These are phyloP conservation scores for Phytopythium oedochilum DNA, from an alignment of 352 stramenopile species.

Conservation along the genomic window DNA sequence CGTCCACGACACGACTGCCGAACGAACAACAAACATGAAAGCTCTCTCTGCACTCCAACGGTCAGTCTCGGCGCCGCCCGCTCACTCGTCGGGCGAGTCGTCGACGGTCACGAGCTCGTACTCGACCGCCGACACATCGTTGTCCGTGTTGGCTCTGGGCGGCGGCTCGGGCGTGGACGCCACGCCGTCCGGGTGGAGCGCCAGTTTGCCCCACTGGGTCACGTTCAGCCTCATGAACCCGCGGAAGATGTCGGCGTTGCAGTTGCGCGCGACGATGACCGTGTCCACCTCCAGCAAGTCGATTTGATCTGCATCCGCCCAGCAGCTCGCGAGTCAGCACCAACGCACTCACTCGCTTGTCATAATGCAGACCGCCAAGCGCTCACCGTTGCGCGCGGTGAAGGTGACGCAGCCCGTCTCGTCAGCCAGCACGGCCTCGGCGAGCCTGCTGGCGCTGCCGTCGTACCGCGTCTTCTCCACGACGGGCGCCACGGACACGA, in stretches of 20 bases:
- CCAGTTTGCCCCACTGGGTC: constrained; percentile 81
- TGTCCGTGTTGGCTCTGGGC: constrained; percentile 37
- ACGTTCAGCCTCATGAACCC: constrained; percentile 84
- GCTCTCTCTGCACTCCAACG: no score
- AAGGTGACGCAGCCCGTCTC: constrained; percentile 83
- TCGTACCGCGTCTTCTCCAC: constrained; percentile 76
- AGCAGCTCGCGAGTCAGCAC: not conserved
- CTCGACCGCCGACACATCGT: constrained; percentile 79
- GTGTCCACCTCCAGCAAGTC: constrained; percentile 47
- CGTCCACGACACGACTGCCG: not conserved
- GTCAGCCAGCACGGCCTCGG: constrained; percentile 71
- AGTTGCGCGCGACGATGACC: constrained; percentile 76
- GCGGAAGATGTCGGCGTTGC: constrained; percentile 80
- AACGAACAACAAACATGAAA: no score
- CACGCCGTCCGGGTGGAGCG: constrained; percentile 62
- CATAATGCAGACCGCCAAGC: not conserved
- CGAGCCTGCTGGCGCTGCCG: constrained; percentile 56
- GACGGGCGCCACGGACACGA: constrained; percentile 50
- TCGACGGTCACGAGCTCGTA: constrained; percentile 85
- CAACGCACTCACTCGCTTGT: no score
- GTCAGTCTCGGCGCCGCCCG: no score
- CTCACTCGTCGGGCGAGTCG: constrained; percentile 38
- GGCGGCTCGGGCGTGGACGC: constrained; percentile 62
- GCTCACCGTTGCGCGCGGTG: constrained; percentile 68
- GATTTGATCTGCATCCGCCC: constrained; percentile 59